These are phyloP conservation scores for Pichia heedii DNA, from an alignment of 805 yeast species.

Conservation along the genomic window DNA sequence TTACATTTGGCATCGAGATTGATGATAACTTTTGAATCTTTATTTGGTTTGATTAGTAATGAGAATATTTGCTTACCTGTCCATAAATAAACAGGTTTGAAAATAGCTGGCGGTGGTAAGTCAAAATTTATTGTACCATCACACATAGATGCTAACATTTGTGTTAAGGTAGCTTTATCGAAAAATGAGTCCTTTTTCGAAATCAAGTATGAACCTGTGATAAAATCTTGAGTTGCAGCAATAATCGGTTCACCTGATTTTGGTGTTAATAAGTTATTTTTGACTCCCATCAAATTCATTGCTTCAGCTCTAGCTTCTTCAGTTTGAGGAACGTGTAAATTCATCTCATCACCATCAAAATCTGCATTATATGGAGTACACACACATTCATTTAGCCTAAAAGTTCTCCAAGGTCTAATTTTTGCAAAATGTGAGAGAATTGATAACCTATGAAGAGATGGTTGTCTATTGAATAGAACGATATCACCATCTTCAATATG, in stretches of 20 bases:
- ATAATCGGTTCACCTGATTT: constrained; percentile 98
- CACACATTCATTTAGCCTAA: constrained; percentile 94
- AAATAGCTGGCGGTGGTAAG: constrained; percentile 88
- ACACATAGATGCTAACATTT: constrained; percentile 88
- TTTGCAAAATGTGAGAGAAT: constrained; percentile 94
- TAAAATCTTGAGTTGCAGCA: constrained; percentile 99
- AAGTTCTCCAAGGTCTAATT: constrained; percentile 96
- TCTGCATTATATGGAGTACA: constrained; percentile 99
- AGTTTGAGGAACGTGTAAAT: constrained; percentile 96
- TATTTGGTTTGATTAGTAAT: constrained; percentile 76
- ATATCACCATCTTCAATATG: constrained; percentile 97
- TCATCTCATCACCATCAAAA: constrained; percentile 99
- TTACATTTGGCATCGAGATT: constrained; percentile 93
- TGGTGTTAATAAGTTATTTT: constrained; percentile 88
- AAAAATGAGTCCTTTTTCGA: constrained; percentile 90
- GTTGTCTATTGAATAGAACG: constrained; percentile 94
- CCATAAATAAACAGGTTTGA: constrained; percentile 87
- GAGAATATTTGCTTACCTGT: constrained; percentile 96
- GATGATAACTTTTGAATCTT: constrained; percentile 65
- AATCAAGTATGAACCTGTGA: constrained; percentile 89
- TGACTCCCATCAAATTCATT: constrained; percentile 96
- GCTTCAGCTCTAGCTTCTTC: constrained; percentile 99
- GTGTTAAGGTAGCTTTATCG: constrained; percentile 78
- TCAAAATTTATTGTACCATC: constrained; percentile 86
- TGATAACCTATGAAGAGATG: constrained; percentile 90